Conservation (phyloP, 2,329 filamentous ascomycete species). For the Ceratocystis cacaofunesta region DNA sequence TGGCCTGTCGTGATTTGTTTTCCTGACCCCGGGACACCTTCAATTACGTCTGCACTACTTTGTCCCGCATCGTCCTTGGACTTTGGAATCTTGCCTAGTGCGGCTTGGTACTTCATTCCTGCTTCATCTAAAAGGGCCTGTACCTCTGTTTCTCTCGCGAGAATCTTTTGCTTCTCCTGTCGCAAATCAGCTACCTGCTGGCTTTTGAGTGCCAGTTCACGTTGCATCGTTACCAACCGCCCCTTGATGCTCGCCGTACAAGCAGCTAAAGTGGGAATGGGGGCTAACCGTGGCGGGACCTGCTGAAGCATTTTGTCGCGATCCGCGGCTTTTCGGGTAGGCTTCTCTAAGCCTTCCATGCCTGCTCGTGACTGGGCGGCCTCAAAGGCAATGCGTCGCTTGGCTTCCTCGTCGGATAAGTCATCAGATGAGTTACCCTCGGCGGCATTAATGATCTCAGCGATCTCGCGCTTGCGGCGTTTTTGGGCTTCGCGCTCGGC, state of each 20-base stretch:
- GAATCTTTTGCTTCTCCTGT: slow-evolving; percentile 52
- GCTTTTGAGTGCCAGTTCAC: slow-evolving; percentile 43
- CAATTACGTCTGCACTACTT: neutral
- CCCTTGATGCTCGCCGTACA: slow-evolving; percentile 49
- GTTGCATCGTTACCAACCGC: slow-evolving; percentile 48
- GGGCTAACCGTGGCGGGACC: slow-evolving; percentile 22
- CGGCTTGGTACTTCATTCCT: slow-evolving; percentile 45
- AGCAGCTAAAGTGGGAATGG: slow-evolving; percentile 57
- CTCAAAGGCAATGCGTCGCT: slow-evolving; percentile 70
- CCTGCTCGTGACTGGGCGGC: slow-evolving; percentile 72
- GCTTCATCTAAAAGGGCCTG: slow-evolving; percentile 69
- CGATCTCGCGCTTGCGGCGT: slow-evolving; percentile 62
- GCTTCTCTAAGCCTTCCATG: slow-evolving; percentile 55
- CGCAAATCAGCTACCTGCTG: slow-evolving; percentile 50
- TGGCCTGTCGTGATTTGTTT: slow-evolving; percentile 6
- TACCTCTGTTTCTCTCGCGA: slow-evolving; percentile 59
- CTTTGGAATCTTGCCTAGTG: slow-evolving; percentile 23
- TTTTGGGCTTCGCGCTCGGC: slow-evolving; percentile 58
- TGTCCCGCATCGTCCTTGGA: neutral
- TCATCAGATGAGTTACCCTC: slow-evolving; percentile 50
- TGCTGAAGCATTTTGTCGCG: neutral
- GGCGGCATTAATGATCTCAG: slow-evolving; percentile 65
- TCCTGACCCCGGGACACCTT: neutral
- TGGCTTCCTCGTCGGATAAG: slow-evolving; percentile 54
- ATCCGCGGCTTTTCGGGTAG: slow-evolving; percentile 23